Evolutionary conservation across 495 filamentous ascomycete genomes (phyloP), one percentile per base, ranked within the genome.

Genomic region (Neurospora sp.): DNA sequence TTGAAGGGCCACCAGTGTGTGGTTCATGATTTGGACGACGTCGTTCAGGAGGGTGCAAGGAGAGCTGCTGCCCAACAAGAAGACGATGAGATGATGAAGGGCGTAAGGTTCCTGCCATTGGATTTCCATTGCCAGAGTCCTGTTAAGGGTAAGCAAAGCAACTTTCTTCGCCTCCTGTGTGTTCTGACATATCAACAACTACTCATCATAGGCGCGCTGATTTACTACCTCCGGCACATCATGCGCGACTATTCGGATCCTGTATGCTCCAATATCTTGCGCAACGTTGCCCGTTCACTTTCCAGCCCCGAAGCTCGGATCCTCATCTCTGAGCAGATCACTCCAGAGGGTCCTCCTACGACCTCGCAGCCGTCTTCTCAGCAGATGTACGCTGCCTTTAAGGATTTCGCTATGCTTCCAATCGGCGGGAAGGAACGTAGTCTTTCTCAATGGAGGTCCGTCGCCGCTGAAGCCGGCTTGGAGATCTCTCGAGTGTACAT

Each of bases 361-460:
- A 11, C 20, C n/a, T 27, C 11, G 20, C 48, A 59, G 3, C 48
- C 48, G 10, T 59, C 48, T 14, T 59, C 20, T 12, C 48, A 59
- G 20, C 48, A 59, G 10, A 71, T 78, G 39, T 78, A 77, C 48
- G 75, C 79, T 3, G 79, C 81, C 16, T 78, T 79, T 72, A 77
- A 82, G 72, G 81, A 83, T 73, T 75, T 78, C 40, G 68, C 79
- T 6, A 83, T 84, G 81, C 72, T 84, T 22, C 73, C 77, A 6
- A 78, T 83, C 22, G 80, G 79, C 35, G 81, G 81, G 3, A 84
- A 83, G 74, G 83, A 84, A 71, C 76, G 83, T 1, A 76, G 81
- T n/a, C 71, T 79, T 68, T 71, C 70, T 11, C 75, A 81, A 61
- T 84, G 80, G 42, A 68, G 41, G 14, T 72, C 66, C 5, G 69